phyloP scores from a whole-genome alignment of 73 alveolate genomes.

The Symbiodinium natans region DNA sequence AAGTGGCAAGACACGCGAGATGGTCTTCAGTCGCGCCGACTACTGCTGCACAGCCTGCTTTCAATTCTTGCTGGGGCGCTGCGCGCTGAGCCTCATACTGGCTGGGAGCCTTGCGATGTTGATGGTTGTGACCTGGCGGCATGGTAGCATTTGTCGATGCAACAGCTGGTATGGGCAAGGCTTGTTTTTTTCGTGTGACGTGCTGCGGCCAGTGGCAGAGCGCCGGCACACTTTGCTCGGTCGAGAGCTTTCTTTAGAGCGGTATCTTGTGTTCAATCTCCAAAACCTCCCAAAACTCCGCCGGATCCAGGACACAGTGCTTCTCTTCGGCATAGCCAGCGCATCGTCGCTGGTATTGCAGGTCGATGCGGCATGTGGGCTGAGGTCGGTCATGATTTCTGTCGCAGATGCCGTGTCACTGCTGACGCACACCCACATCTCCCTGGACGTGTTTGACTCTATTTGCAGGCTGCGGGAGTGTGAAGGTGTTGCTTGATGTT shows the following conservation, averaged over 20 bases:
- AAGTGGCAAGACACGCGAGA: constrained; percentile 66
- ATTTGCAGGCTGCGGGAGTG: constrained; percentile 48
- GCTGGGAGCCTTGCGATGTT: constrained; percentile 49
- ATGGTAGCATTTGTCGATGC: background rate
- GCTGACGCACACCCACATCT: constrained; percentile 27
- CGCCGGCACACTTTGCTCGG: too few species aligned
- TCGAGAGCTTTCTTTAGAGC: too few species aligned
- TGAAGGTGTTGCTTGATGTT: background rate
- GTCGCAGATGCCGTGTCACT: constrained; percentile 21
- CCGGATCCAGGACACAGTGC: constrained; percentile 39
- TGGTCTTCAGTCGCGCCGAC: constrained; percentile 40
- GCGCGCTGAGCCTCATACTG: constrained; percentile 34
- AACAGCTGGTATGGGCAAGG: too few species aligned
- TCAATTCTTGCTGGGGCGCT: constrained; percentile 72
- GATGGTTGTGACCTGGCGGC: constrained; percentile 43
- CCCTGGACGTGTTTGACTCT: background rate
- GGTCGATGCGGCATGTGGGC: constrained; percentile 48
- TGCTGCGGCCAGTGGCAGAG: too few species aligned
- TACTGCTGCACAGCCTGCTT: constrained; percentile 85
- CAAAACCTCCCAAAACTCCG: too few species aligned
- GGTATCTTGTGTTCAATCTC: too few species aligned
- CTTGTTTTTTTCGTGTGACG: too few species aligned
- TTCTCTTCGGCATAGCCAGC: constrained; percentile 52
- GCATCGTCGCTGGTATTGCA: constrained; percentile 50
- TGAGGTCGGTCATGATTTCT: background rate